Conservation (phyloP, 2,329 filamentous ascomycete genomes). For the Juglanconis juglandina region DNA sequence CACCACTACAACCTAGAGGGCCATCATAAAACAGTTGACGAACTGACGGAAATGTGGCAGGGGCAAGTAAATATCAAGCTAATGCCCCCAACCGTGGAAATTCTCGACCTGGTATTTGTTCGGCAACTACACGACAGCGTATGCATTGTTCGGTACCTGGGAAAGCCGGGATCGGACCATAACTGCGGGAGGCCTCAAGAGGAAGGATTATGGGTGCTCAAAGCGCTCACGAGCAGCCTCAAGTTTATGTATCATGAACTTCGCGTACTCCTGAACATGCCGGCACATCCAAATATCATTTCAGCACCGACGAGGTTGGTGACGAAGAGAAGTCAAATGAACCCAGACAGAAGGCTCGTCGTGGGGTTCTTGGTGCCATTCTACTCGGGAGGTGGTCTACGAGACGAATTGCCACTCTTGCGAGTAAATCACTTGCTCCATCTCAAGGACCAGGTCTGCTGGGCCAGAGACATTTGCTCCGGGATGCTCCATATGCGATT, state of each 20-base stretch:
- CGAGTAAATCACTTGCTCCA: slow-evolving; percentile 43
- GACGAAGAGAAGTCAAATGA: slow-evolving; percentile 54
- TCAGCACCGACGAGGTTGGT: slow-evolving; percentile 50
- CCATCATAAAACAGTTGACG: slow-evolving; percentile 44
- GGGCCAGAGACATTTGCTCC: slow-evolving; percentile 50
- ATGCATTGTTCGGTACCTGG: slow-evolving; percentile 45
- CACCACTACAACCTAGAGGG: slow-evolving; percentile 52
- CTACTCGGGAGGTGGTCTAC: slow-evolving; percentile 51
- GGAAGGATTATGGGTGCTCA: slow-evolving; percentile 49
- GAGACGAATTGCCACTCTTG: slow-evolving; percentile 52
- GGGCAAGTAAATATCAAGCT: slow-evolving; percentile 35
- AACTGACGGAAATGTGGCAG: slow-evolving; percentile 43
- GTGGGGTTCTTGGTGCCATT: slow-evolving; percentile 56
- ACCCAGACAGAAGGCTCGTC: slow-evolving; percentile 52
- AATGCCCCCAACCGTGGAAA: slow-evolving; percentile 46
- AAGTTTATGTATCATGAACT: slow-evolving; percentile 63
- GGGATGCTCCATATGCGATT: slow-evolving; percentile 49
- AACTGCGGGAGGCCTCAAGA: slow-evolving; percentile 3
- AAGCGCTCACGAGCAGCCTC: slow-evolving; percentile 53
- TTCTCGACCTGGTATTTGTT: slow-evolving; percentile 47
- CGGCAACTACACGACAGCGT: slow-evolving; percentile 58
- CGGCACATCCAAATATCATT: slow-evolving; percentile 52
- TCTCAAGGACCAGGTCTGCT: slow-evolving; percentile 45
- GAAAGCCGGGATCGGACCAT: background rate
- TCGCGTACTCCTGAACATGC: slow-evolving; percentile 49